These are phyloP conservation scores for Phytophthora constricta DNA, from an alignment of 352 stramenopile genomes.

Conservation along the genomic window DNA sequence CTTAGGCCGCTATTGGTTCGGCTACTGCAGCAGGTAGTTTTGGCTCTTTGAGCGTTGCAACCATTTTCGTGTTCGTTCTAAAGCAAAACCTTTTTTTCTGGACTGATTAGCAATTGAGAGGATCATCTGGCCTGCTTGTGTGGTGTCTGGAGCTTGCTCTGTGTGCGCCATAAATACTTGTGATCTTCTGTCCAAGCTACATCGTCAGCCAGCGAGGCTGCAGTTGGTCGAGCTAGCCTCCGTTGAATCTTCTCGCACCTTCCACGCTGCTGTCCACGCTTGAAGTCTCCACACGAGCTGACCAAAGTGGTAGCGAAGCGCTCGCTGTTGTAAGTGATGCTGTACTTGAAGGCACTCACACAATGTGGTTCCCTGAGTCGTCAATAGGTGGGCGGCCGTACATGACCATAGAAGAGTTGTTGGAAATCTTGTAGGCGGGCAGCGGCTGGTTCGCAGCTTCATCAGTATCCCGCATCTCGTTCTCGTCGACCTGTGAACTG, in stretches of 20 bases:
- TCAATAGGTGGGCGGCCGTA: constrained; percentile 51
- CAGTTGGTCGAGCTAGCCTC: background rate
- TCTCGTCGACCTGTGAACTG: constrained; percentile 46
- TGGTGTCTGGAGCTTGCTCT: constrained; percentile 19
- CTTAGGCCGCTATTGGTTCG: constrained; percentile 21
- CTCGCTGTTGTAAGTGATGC: constrained; percentile 16
- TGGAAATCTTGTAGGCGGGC: constrained; percentile 41
- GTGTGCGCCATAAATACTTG: constrained; percentile 49
- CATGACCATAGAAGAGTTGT: constrained; percentile 69
- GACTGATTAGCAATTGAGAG: constrained; percentile 26
- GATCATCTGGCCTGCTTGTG: constrained; percentile 6
- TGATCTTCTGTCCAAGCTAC: constrained; percentile 42
- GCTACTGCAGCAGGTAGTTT: constrained; percentile 9
- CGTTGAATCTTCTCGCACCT: too few species aligned
- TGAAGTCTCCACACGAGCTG: constrained; percentile 20
- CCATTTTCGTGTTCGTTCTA: constrained; percentile 19
- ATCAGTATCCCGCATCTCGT: constrained; percentile 29
- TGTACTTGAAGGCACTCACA: constrained; percentile 50
- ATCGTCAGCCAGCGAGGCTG: constrained; percentile 11
- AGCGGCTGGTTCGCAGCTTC: constrained; percentile 46
- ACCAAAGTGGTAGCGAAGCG: constrained; percentile 17
- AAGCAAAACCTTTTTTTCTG: constrained; percentile 35
- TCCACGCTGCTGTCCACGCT: background rate
- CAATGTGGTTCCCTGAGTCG: constrained; percentile 41
- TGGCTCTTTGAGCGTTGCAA: background rate